These are phyloP conservation scores for Papiliotrema fonsecae DNA, from an alignment of 1,284 basidiomycete species.

Conservation along the genomic window DNA sequence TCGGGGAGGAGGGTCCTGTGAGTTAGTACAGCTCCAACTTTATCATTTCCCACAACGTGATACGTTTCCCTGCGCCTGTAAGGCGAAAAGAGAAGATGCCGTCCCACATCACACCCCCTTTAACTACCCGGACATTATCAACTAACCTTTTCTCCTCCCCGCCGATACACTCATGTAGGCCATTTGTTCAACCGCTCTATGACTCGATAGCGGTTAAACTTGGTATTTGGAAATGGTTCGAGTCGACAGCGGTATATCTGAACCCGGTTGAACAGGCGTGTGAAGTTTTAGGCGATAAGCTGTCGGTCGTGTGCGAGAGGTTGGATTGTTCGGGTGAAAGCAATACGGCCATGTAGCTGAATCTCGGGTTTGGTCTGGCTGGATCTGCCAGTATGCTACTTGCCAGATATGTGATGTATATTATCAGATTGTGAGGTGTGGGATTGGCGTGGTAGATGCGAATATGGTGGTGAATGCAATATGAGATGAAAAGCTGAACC, in stretches of 20 bases:
- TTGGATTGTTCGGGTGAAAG: background rate
- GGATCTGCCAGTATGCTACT: too few relatives aligned
- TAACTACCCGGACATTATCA: background rate
- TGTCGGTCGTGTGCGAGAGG: background rate
- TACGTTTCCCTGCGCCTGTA: background rate
- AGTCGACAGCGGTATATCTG: background rate
- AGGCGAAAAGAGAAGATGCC: too few relatives aligned
- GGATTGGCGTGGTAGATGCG: background rate
- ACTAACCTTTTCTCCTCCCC: constrained; percentile 12
- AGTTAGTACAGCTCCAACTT: background rate
- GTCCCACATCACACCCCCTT: too few relatives aligned
- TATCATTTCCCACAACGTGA: background rate
- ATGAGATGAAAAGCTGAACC: background rate
- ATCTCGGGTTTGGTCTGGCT: background rate
- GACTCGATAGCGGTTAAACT: background rate
- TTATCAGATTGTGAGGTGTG: background rate
- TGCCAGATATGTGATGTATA: too few relatives aligned
- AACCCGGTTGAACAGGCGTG: background rate
- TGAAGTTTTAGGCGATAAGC: background rate
- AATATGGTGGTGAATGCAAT: background rate
- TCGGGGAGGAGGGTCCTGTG: constrained; percentile 5
- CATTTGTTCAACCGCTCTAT: background rate
- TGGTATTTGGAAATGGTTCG: constrained; percentile 1
- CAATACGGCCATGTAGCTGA: background rate
- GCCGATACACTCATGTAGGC: background rate